A percentile compares a stretch with the other conserved stretches of the same genome.
Evolutionary conservation across 129 eudicot genomes (phyloP).

Genomic region (Pulicaria dysenterica): DNA sequence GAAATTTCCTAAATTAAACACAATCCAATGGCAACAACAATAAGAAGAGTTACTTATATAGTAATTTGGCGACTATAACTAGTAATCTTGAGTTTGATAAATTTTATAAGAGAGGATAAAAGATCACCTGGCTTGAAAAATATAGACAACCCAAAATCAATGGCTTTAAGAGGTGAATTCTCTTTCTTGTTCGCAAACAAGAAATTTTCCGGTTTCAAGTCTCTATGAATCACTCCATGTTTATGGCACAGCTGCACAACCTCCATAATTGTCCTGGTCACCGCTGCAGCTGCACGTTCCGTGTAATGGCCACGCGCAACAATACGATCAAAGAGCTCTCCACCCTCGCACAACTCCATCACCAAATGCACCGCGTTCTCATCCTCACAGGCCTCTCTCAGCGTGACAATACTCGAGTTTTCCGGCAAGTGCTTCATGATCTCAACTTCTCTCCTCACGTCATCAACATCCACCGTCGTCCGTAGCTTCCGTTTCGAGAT

Average conservation of each 20-base stretch:
- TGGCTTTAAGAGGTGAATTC: constrained; percentile 92
- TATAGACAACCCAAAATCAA: constrained; percentile 90
- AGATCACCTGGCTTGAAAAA: constrained; percentile 89
- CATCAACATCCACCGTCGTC: constrained; percentile 85
- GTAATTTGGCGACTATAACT: background rate
- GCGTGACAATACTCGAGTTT: constrained; percentile 74
- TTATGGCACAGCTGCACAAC: constrained; percentile 91
- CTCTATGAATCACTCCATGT: constrained; percentile 94
- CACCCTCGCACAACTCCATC: constrained; percentile 96
- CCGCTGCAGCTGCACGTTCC: constrained; percentile 89
- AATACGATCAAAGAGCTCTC: constrained; percentile 92
- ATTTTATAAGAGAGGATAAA: background rate
- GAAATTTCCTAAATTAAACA: background rate
- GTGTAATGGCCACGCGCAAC: constrained; percentile 93
- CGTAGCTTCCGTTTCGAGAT: constrained; percentile 87
- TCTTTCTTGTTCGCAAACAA: constrained; percentile 92
- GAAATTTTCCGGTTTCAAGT: constrained; percentile 92
- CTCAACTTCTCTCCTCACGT: constrained; percentile 90
- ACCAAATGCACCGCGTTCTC: constrained; percentile 96
- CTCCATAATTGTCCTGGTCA: constrained; percentile 78
- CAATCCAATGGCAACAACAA: background rate
- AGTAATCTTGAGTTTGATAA: constrained; percentile 1
- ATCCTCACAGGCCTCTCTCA: constrained; percentile 95
- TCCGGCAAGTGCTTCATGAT: constrained; percentile 91
- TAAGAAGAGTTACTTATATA: background rate